Conservation (phyloP, 1,284 basidiomycete species). For the Spongiforma sp. region DNA sequence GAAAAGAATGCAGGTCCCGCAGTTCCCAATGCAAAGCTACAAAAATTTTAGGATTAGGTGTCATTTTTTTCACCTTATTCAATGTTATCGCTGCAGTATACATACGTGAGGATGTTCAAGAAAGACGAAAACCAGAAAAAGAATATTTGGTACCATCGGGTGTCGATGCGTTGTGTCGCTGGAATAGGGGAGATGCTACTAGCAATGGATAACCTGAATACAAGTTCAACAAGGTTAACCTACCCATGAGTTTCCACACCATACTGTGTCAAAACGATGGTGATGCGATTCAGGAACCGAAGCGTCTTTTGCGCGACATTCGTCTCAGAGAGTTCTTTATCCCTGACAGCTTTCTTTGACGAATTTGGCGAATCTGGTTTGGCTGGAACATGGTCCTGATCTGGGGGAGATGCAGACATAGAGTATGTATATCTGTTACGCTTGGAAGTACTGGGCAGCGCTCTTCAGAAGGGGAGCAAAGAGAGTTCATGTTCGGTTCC, state of each 20-base stretch:
- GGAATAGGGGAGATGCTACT: constrained; percentile 58
- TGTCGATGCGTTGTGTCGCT: constrained; percentile 51
- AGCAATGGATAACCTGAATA: no score
- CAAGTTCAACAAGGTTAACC: constrained; percentile 13
- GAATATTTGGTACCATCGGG: constrained; percentile 65
- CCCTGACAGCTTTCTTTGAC: constrained; percentile 6
- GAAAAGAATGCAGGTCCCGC: constrained; percentile 64
- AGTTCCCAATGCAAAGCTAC: constrained; percentile 59
- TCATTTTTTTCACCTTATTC: not conserved
- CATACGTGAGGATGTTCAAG: constrained; percentile 61
- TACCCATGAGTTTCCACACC: constrained; percentile 47
- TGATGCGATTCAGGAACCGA: constrained; percentile 22
- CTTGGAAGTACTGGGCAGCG: no score
- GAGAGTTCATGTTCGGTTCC: no score
- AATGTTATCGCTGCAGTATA: not conserved
- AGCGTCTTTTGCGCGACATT: constrained; percentile 4
- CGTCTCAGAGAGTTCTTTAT: no score
- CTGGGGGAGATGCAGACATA: no score
- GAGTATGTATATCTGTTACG: no score
- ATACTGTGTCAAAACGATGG: constrained; percentile 26
- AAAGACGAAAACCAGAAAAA: constrained; percentile 71
- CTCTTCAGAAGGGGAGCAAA: no score
- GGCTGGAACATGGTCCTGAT: no score
- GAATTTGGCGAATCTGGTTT: no score
- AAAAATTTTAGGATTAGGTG: not conserved